A percentile compares a stretch with the other conserved stretches of the same genome.
These are phyloP conservation scores for Globisporangium mamillatum DNA, from an alignment of 352 stramenopile genomes.

Conservation along the genomic window DNA sequence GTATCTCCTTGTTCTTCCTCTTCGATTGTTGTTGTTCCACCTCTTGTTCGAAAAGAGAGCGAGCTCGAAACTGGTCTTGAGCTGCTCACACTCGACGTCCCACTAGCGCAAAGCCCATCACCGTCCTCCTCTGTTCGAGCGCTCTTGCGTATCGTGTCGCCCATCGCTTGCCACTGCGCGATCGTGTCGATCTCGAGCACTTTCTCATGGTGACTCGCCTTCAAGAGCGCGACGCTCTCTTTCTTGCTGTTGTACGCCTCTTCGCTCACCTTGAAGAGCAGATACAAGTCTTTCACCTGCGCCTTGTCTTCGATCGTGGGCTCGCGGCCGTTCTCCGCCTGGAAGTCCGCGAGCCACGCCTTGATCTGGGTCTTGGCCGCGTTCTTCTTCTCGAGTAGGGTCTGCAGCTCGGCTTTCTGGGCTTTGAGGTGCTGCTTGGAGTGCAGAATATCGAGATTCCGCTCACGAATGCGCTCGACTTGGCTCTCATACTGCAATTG, in stretches of 20 bases:
- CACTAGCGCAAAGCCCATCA: neutral
- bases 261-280: slow-evolving; percentile 73
- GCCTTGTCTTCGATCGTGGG: slow-evolving; percentile 79
- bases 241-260: slow-evolving; percentile 48
- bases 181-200: slow-evolving; percentile 49
- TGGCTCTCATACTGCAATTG: slow-evolving; percentile 47
- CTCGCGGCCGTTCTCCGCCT: slow-evolving; percentile 40
- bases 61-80: slow-evolving; percentile 13
- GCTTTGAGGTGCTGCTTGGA: slow-evolving; percentile 40
- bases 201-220: slow-evolving; percentile 42
- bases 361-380: slow-evolving; percentile 61
- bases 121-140: neutral
- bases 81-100: slow-evolving; percentile 7
- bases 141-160: slow-evolving; percentile 18
- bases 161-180: slow-evolving; percentile 47
- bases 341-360: slow-evolving; percentile 58
- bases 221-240: slow-evolving; percentile 30
- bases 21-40: neutral
- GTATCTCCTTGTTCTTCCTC: neutral
- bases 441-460: slow-evolving; percentile 36
- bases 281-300: slow-evolving; percentile 71
- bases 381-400: slow-evolving; percentile 38
- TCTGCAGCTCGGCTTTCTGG: slow-evolving; percentile 35
- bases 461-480: slow-evolving; percentile 39
- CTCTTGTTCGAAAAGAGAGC: neutral